Percentiles rank a stretch among this genome's conserved stretches.
Conservation (phyloP, 163 green algal species). For the Chloromonas sp. region DNA sequence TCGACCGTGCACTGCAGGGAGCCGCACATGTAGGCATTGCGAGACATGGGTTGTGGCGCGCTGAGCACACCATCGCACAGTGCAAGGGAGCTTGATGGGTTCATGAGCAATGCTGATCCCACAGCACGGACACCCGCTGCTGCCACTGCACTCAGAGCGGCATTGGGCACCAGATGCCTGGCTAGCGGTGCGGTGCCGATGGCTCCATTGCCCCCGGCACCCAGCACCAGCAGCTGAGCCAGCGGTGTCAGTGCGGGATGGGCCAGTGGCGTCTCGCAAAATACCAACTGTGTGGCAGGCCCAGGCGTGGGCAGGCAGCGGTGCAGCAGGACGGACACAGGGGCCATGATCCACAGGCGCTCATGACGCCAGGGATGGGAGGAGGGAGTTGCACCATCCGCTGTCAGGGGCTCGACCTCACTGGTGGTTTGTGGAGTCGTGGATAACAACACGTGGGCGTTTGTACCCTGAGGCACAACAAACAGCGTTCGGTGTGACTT, state of each 20-base stretch:
- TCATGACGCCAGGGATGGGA: neutral
- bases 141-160: neutral
- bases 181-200: neutral
- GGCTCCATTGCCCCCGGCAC: neutral
- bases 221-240: neutral
- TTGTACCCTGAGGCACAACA: slow-evolving; percentile 86
- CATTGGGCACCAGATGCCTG: neutral
- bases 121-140: neutral
- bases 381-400: neutral
- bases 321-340: slow-evolving; percentile 8
- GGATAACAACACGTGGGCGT: slow-evolving; percentile 42
- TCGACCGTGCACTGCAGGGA: neutral
- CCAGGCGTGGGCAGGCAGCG: slow-evolving; percentile 11
- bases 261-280: neutral
- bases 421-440: neutral
- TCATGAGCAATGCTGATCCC: neutral
- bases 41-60: neutral
- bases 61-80: neutral
- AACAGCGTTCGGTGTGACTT: neutral
- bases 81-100: neutral
- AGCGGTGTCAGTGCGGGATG: neutral
- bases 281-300: neutral
- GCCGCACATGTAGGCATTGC: neutral
- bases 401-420: neutral
- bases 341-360: neutral